phyloP scores from a whole-genome alignment of 331 rosid species.

The Prunus yedoensis region DNA sequence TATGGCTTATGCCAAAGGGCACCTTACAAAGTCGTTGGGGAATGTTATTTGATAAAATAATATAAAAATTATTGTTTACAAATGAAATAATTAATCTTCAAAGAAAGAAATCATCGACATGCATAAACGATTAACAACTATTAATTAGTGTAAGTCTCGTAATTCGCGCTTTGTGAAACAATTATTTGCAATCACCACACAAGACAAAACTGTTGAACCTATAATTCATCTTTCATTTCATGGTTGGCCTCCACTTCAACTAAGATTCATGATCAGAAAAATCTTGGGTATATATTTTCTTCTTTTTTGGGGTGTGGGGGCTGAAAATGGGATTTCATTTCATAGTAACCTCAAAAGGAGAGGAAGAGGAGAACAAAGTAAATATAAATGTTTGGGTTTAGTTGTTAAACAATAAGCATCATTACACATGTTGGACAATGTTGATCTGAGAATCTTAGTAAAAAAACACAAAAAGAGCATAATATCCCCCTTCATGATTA shows the following conservation, averaged over 20 bases:
- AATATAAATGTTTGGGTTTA: not conserved
- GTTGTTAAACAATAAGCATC: not conserved
- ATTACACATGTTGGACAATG: not conserved
- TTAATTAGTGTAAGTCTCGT: too few relatives aligned
- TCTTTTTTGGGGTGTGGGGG: too few relatives aligned
- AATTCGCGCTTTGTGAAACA: not conserved
- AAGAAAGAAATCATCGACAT: too few relatives aligned
- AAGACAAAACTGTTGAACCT: not conserved
- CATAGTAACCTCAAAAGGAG: too few relatives aligned
- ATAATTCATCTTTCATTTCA: not conserved
- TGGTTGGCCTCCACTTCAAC: not conserved
- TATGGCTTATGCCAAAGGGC: not conserved
- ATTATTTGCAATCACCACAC: not conserved
- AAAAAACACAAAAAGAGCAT: constrained; percentile 16
- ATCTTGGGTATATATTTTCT: too few relatives aligned
- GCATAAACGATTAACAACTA: not conserved
- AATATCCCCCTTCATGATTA: constrained; percentile 22
- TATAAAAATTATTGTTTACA: too few relatives aligned
- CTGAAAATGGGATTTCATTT: too few relatives aligned
- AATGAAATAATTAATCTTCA: too few relatives aligned
- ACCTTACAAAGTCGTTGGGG: not conserved
- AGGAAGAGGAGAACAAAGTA: too few relatives aligned
- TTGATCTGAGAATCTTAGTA: not conserved
- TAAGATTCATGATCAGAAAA: not conserved
- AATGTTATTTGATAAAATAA: too few relatives aligned